Percentiles rank a stretch among this genome's conserved stretches.
These are phyloP conservation scores for Phytophthora quininea DNA, from an alignment of 352 stramenopile species.

Conservation along the genomic window DNA sequence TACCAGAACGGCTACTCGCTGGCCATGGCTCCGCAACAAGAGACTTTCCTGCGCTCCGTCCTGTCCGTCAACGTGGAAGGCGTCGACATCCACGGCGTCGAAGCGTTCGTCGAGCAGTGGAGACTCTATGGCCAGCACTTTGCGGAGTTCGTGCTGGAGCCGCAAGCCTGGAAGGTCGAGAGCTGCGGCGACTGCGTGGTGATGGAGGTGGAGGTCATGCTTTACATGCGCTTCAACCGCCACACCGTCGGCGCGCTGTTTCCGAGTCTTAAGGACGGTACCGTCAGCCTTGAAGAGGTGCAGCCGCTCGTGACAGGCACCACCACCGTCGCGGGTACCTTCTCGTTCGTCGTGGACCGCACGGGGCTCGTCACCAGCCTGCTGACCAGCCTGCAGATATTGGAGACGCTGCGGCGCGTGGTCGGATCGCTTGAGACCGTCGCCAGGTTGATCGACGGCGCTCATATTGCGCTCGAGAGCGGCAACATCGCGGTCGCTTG, in stretches of 20 bases:
- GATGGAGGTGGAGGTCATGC: constrained; percentile 34
- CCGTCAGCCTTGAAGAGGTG: constrained; percentile 19
- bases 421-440: constrained; percentile 30
- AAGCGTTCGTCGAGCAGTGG: constrained; percentile 41
- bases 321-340: constrained; percentile 25
- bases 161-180: constrained; percentile 29
- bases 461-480: constrained; percentile 24
- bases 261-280: constrained; percentile 31
- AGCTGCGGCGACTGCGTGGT: constrained; percentile 25
- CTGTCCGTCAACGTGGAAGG: constrained; percentile 33
- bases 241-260: constrained; percentile 34
- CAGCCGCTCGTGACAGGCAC: constrained; percentile 27
- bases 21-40: constrained; percentile 14
- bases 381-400: constrained; percentile 31
- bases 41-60: constrained; percentile 38
- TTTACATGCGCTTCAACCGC: constrained; percentile 40
- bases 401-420: constrained; percentile 38
- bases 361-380: constrained; percentile 30
- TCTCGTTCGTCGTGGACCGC: constrained; percentile 35
- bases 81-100: constrained; percentile 17
- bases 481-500: constrained; percentile 34
- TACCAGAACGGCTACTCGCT: constrained; percentile 41
- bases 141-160: constrained; percentile 25
- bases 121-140: constrained; percentile 33
- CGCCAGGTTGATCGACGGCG: constrained; percentile 21